Evolutionary conservation across 345 rosid species (phyloP).

Genomic region (Cardamine occulta): DNA sequence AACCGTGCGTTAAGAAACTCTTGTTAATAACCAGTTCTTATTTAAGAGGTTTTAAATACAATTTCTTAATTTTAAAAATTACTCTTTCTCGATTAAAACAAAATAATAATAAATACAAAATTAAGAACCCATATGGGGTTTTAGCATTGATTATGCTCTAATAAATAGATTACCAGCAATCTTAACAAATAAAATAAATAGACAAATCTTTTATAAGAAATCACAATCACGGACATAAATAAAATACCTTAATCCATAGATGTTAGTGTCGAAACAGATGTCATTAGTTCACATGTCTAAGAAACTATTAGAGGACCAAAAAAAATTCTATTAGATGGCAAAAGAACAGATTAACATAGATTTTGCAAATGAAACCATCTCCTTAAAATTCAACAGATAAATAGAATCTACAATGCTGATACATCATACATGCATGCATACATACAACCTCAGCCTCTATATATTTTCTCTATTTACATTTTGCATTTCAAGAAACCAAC

Average conservation of each 20-base stretch:
- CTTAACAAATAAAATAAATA: conserved; percentile 16
- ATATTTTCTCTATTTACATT: conserved; percentile 35
- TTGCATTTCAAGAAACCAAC: conserved; percentile 19
- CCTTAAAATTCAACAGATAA: not conserved
- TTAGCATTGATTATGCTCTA: too few species aligned
- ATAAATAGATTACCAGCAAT: conserved; percentile 17
- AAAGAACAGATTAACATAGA: conserved; percentile 34
- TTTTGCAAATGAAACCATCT: conserved; percentile 19
- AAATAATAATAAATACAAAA: too few species aligned
- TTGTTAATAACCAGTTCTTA: too few species aligned
- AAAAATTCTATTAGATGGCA: conserved; percentile 25
- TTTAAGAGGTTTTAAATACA: too few species aligned
- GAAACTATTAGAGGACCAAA: conserved; percentile 16
- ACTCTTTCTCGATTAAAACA: too few species aligned
- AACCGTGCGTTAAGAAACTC: too few species aligned
- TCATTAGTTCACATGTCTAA: conserved; percentile 31
- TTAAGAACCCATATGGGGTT: too few species aligned
- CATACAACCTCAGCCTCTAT: conserved; percentile 22
- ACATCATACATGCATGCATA: conserved; percentile 24
- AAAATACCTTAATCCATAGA: conserved; percentile 17
- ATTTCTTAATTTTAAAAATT: too few species aligned
- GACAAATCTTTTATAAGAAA: not conserved
- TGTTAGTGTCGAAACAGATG: conserved; percentile 17
- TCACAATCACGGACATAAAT: conserved; percentile 14
- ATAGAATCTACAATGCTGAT: conserved; percentile 28